These are phyloP conservation scores for Fusarium incarnatum DNA, from an alignment of 2,329 filamentous ascomycete species.

Conservation along the genomic window DNA sequence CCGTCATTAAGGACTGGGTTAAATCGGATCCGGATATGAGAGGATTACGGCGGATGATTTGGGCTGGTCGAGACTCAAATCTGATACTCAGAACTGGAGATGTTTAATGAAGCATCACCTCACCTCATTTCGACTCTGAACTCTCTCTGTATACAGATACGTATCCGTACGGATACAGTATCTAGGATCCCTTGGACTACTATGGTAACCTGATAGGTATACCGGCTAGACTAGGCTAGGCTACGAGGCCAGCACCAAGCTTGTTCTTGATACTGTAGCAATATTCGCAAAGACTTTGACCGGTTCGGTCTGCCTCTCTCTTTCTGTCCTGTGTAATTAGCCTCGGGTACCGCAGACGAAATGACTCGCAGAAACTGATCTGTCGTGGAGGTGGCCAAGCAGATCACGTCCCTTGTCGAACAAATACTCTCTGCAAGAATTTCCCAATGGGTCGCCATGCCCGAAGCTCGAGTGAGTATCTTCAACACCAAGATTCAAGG, in stretches of 20 bases:
- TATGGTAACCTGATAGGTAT: not conserved
- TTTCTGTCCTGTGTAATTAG: constrained; percentile 16
- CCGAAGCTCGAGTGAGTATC: constrained; percentile 14
- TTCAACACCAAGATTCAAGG: constrained; percentile 12
- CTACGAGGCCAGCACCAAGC: not conserved
- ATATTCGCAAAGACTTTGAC: not conserved
- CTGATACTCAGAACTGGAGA: constrained; percentile 11
- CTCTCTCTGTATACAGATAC: not conserved
- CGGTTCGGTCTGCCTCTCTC: constrained; percentile 4
- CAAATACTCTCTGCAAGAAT: constrained; percentile 16
- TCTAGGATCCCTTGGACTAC: not conserved
- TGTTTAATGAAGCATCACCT: constrained; percentile 23
- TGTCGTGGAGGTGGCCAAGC: constrained; percentile 26
- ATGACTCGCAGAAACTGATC: constrained; percentile 34
- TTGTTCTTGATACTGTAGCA: not conserved
- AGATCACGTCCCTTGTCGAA: constrained; percentile 29
- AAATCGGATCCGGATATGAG: constrained; percentile 10
- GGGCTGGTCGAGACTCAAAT: constrained; percentile 9
- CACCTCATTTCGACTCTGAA: constrained; percentile 1
- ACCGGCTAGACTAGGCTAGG: not conserved
- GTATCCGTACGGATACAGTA: not conserved
- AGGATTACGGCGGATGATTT: constrained; percentile 13
- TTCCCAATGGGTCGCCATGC: constrained; percentile 32
- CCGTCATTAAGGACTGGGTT: constrained; percentile 29
- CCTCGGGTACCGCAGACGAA: constrained; percentile 31